These are phyloP conservation scores for Silene coronaria DNA, from an alignment of 179 eudicot species.

Conservation along the genomic window DNA sequence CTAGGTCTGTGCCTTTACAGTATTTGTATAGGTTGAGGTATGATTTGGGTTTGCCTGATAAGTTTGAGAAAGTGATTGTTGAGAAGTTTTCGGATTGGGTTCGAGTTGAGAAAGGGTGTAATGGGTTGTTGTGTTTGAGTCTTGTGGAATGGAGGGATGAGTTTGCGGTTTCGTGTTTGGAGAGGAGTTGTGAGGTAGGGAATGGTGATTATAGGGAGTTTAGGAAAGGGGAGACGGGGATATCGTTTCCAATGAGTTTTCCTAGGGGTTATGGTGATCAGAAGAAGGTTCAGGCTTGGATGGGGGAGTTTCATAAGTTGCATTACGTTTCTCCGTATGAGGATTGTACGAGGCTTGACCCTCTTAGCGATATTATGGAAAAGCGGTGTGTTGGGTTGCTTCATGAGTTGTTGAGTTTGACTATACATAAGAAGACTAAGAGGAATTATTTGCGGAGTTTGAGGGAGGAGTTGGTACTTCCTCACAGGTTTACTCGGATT, in stretches of 20 bases:
- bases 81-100: constrained; percentile 48
- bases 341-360: constrained; percentile 61
- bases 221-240: constrained; percentile 51
- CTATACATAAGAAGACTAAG: constrained; percentile 84
- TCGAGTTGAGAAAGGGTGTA: constrained; percentile 37
- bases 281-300: constrained; percentile 81
- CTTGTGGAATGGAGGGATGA: constrained; percentile 59
- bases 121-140: constrained; percentile 49
- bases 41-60: constrained; percentile 87
- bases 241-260: constrained; percentile 69
- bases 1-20: constrained; percentile 22
- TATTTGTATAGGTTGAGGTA: constrained; percentile 54
- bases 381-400: constrained; percentile 82
- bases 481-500: constrained; percentile 76
- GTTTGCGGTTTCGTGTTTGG: constrained; percentile 59
- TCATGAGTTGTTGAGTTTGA: constrained; percentile 83
- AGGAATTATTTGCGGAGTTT: constrained; percentile 77
- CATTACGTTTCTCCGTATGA: constrained; percentile 87
- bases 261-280: constrained; percentile 85
- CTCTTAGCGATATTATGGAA: constrained; percentile 84
- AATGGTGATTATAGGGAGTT: constrained; percentile 42
- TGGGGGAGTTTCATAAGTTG: constrained; percentile 91
- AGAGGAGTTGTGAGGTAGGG: constrained; percentile 42
- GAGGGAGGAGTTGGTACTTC: constrained; percentile 78
- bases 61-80: constrained; percentile 44